Percentiles rank a stretch among this genome's conserved stretches.
phyloP scores from a whole-genome alignment of 1,139 yeast species.

The Suhomyces taliae region DNA sequence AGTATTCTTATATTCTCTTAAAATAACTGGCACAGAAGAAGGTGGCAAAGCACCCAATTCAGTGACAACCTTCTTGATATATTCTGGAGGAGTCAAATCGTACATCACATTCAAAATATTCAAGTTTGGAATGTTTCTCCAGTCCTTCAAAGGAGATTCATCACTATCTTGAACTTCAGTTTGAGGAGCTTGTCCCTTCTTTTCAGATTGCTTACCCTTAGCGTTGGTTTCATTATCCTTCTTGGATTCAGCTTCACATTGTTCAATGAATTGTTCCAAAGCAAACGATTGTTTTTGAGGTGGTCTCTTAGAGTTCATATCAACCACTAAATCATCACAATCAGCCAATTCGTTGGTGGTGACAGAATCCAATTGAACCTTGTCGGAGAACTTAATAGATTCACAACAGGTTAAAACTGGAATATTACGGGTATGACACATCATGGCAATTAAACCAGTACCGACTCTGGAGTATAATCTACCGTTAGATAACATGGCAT shows the following conservation, averaged over 20 bases:
- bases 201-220: conserved; percentile 24
- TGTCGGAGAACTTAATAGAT: conserved; percentile 89
- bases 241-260: conserved; percentile 29
- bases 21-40: conserved; percentile 92
- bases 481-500: conserved; percentile 95
- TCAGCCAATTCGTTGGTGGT: conserved; percentile 92
- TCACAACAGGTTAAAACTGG: conserved; percentile 97
- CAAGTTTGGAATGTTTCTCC: conserved; percentile 64
- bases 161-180: conserved; percentile 16
- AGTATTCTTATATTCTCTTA: conserved; percentile 81
- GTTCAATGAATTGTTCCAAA: conserved; percentile 62
- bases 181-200: conserved; percentile 19
- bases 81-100: conserved; percentile 93
- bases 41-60: conserved; percentile 97
- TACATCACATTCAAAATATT: conserved; percentile 84
- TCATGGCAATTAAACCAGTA: conserved; percentile 89
- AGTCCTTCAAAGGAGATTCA: conserved; percentile 53
- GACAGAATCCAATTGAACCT: conserved; percentile 93
- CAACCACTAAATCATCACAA: conserved; percentile 65
- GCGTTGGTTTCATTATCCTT: conserved; percentile 16
- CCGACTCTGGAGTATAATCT: conserved; percentile 92
- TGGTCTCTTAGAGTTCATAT: conserved; percentile 48
- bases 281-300: conserved; percentile 65
- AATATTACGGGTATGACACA: conserved; percentile 81
- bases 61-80: conserved; percentile 90